These are phyloP conservation scores for Fusarium burgessii DNA, from an alignment of 2,329 filamentous ascomycete genomes.

Conservation along the genomic window DNA sequence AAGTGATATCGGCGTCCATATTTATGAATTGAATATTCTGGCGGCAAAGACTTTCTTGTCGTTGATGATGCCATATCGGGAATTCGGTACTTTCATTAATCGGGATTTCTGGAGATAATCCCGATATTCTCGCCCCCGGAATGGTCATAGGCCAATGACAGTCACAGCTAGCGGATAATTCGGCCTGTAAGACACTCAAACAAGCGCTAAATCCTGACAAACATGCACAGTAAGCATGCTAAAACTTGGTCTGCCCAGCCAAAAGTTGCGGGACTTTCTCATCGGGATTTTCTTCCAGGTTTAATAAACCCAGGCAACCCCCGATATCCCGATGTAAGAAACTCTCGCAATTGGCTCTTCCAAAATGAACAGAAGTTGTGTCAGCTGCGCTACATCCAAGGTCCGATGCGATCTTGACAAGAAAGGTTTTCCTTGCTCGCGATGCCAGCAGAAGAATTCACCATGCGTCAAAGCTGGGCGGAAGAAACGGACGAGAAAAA, in stretches of 20 bases:
- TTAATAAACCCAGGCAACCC: not conserved
- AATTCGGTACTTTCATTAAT: not conserved
- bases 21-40: not conserved
- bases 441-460: not conserved
- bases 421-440: not conserved
- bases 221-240: not conserved
- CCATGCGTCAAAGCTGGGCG: not conserved
- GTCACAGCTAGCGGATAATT: not conserved
- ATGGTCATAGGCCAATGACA: not conserved
- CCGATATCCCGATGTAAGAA: not conserved
- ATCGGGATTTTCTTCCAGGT: not conserved
- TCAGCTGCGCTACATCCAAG: not conserved
- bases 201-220: not conserved
- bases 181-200: not conserved
- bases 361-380: slow-evolving; percentile 1
- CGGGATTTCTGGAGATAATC: not conserved
- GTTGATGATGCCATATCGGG: not conserved
- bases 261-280: not conserved
- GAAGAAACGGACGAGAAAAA: not conserved
- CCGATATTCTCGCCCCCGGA: not conserved
- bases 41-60: not conserved
- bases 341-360: not conserved
- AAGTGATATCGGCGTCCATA: fast-evolving
- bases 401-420: slow-evolving; percentile 1
- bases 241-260: not conserved